Percentiles rank a stretch among this genome's conserved stretches.
Evolutionary conservation across 495 filamentous ascomycete genomes (phyloP).

Genomic region (Stereocaulon alpinum): DNA sequence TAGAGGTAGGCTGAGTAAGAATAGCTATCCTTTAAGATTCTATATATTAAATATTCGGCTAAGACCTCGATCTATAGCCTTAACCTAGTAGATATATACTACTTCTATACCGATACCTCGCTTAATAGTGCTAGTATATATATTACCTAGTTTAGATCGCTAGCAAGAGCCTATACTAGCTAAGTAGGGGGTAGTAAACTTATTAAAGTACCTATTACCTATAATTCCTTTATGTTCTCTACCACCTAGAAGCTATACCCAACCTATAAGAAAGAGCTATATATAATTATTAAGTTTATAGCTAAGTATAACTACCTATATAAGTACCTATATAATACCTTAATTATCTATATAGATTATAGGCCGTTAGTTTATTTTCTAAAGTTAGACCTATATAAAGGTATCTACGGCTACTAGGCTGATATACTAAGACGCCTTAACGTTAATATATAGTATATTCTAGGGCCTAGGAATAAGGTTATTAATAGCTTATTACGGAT

Average conservation of each 20-base stretch:
- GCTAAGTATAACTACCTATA: slow-evolving; percentile 16
- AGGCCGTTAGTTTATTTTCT: slow-evolving; percentile 4
- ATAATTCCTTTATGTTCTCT: too few relatives aligned
- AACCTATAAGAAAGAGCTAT: slow-evolving; percentile 11
- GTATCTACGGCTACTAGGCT: too few relatives aligned
- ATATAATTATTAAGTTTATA: slow-evolving; percentile 7
- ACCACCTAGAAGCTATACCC: too few relatives aligned
- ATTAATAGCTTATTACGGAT: neutral
- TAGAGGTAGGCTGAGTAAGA: neutral
- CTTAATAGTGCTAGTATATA: neutral
- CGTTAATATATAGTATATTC: neutral
- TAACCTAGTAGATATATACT: neutral
- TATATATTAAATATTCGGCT: neutral
- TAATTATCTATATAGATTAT: slow-evolving; percentile 10
- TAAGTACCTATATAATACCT: neutral
- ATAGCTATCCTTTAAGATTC: slow-evolving; percentile 7
- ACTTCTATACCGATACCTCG: slow-evolving; percentile 2
- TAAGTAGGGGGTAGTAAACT: too few relatives aligned
- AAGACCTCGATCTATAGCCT: neutral
- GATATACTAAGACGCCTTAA: too few relatives aligned
- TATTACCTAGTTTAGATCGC: too few relatives aligned
- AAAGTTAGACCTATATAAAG: too few relatives aligned
- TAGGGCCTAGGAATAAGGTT: neutral
- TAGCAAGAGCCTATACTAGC: too few relatives aligned
- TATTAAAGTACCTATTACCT: too few relatives aligned